Evolutionary conservation across 768 basidiomycete species (phyloP).

Genomic region (Tricholoma furcatifolium): DNA sequence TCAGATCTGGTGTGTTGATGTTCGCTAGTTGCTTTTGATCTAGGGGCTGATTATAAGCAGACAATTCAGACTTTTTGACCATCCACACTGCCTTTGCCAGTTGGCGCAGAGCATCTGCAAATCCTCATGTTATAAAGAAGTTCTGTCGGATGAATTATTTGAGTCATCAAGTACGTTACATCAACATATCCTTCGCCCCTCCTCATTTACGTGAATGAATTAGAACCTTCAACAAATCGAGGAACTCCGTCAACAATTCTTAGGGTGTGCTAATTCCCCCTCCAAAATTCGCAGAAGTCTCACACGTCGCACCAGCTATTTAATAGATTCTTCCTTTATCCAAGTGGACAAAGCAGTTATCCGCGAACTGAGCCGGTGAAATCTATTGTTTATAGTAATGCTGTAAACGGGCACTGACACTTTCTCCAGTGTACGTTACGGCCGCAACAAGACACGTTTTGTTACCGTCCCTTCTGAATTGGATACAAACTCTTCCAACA

Average conservation of each 20-base stretch:
- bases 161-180: conserved; percentile 68
- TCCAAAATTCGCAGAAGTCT: conserved; percentile 4
- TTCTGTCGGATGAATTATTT: conserved; percentile 82
- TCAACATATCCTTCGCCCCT: neutral
- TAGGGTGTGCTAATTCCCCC: conserved; percentile 45
- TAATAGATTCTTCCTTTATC: conserved; percentile 88
- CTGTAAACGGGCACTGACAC: neutral
- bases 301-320: conserved; percentile 49
- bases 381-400: conserved; percentile 20
- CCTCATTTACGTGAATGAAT: neutral
- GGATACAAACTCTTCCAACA: conserved; percentile 67
- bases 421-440: conserved; percentile 57
- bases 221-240: conserved; percentile 95
- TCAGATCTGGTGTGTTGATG: conserved; percentile 61
- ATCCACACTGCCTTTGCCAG: conserved; percentile 86
- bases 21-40: neutral
- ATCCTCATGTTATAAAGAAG: conserved; percentile 57
- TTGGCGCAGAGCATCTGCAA: conserved; percentile 79
- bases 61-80: conserved; percentile 94
- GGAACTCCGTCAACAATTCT: conserved; percentile 88
- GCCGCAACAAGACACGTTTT: conserved; percentile 73
- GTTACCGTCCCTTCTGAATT: conserved; percentile 69
- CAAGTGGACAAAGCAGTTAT: conserved; percentile 62
- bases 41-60: conserved; percentile 35
- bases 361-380: conserved; percentile 67